Evolutionary conservation across 371 early-diverging fungal genomes (phyloP), one percentile per base, ranked within the genome.

Genomic region (Chytridium lagenaria): DNA sequence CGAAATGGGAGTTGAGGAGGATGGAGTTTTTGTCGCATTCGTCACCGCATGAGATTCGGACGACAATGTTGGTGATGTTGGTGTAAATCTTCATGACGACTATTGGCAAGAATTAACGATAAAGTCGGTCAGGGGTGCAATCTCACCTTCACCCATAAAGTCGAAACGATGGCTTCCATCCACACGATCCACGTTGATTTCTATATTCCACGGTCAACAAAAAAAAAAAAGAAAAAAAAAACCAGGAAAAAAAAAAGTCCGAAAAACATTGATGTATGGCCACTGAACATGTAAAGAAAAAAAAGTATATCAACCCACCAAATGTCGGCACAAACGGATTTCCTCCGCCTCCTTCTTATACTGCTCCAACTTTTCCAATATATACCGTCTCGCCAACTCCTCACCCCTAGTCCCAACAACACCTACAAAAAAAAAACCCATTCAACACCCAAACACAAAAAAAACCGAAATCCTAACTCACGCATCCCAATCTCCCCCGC

Each of bases 21-120:
- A 93, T 82, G 0, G 92, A 86, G 64, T 90, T 87, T 33, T 86
- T 50, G 73, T 90, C 86, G 77, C 92, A 92, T 33, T 73, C 81
- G 26, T 84, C 84, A 3, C 90, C 90, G 70, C 92, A 92, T 19
- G 91, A 88, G 22, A 93, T 78, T 2, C 89, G 87, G 26, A 90
- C 93, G 73, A 91, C 84, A 59, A 93, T 87, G 72, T 91, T 92
- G 57, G 92, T 90, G 67, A 92, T 84, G 73, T 92, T 90, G 30
- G 85, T 84, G 72, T 91, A 92, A 69, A 84, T 86, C 50, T 81
- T 78, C 44, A 72, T 66, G 19, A 77, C 70, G 37, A 69, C 64
- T 55, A 30, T n/a, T n/a, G n/a, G 22, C 50, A 26, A 28, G 2
- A 38, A 16, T 19, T 15, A 7, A 3, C 10, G 34, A 28, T 50